A percentile compares a stretch with the other conserved stretches of the same genome.
Conservation (phyloP, 2,329 filamentous ascomycete species). For the Cercospora zeina region DNA sequence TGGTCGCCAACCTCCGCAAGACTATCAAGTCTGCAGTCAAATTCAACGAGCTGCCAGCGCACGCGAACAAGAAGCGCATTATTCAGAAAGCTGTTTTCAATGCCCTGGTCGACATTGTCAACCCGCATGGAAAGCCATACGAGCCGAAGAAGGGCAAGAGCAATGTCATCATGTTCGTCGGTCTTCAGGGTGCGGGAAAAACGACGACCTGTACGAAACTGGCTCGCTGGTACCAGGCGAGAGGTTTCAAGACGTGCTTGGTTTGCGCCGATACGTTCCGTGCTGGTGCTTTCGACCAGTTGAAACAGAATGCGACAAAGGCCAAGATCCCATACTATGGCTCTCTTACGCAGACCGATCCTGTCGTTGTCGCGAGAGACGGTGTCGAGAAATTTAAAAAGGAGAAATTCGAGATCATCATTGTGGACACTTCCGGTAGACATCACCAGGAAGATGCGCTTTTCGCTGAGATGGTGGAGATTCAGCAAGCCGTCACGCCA, state of each 20-base stretch:
- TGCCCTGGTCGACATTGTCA: constrained; percentile 90
- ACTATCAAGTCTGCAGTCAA: constrained; percentile 90
- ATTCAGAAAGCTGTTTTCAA: constrained; percentile 98
- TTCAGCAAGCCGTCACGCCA: constrained; percentile 83
- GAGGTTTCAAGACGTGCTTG: constrained; percentile 88
- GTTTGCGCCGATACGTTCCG: constrained; percentile 98
- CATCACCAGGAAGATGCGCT: constrained; percentile 93
- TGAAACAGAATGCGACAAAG: constrained; percentile 98
- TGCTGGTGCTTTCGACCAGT: constrained; percentile 94
- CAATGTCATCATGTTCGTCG: constrained; percentile 99
- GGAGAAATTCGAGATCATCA: constrained; percentile 96
- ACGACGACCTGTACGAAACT: constrained; percentile 98
- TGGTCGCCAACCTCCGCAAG: constrained; percentile 87
- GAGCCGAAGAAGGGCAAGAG: constrained; percentile 94
- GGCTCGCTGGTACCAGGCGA: constrained; percentile 87
- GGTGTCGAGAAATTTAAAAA: constrained; percentile 99
- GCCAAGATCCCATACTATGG: constrained; percentile 99
- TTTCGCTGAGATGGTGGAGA: constrained; percentile 97
- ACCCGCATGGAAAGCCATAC: constrained; percentile 92
- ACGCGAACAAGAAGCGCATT: constrained; percentile 95
- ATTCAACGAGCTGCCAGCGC: constrained; percentile 86
- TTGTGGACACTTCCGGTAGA: constrained; percentile 93
- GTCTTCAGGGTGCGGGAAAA: constrained; percentile 95
- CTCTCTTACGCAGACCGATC: constrained; percentile 92
- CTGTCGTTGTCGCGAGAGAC: constrained; percentile 87